Evolutionary conservation across 352 stramenopile genomes (phyloP), one percentile per base, ranked within the genome.

Genomic region (Phytophthora boehmeriae): DNA sequence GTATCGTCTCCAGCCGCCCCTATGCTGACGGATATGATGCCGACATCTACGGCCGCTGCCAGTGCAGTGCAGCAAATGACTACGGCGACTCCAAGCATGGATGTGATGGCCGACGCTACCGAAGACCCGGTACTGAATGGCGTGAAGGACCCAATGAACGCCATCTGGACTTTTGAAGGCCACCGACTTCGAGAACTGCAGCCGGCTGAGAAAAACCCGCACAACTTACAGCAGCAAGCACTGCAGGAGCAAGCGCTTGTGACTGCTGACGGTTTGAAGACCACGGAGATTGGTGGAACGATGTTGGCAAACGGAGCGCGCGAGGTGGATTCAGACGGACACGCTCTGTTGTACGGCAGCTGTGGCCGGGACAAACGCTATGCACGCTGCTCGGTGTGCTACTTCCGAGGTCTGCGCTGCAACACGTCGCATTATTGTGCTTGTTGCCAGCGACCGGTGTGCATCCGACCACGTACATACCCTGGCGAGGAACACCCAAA

Each of bases 351-450:
- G 27, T 86, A 78, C 62, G 79, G 82, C 19, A 89, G 78, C 38
- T 89, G 82, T 51, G 82, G 82, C 5, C 77, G 82, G 25, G 78
- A 88, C 44, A 91, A 91, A 43, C 74, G 76, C 36, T 91, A 91
- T 54, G 79, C 76, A 49, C 75, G 82, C 30, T 91, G 82, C 51
- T 86, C 79, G 1, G 82, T 91, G 46, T 91, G 82, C 64, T 91
- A 89, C 62, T 91, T 88, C 47, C 77, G 82, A 43, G 82, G 79
- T 5, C 59, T 83, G 36, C 75, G 82, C 14, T 86, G 77, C 65
- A 91, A 91, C 55, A 82, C 82, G 43, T 71, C 68, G 20, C 78
- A 89, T 48, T 91, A 89, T 38, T 91, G 82, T 48, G 71, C 71
- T 17, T 88, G 82, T 61, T 91, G 82, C 56, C 80, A 89, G 59